Percentiles rank a stretch among this genome's conserved stretches.
phyloP scores from a whole-genome alignment of 805 yeast species.

The Suhomyces xylopsoci region DNA sequence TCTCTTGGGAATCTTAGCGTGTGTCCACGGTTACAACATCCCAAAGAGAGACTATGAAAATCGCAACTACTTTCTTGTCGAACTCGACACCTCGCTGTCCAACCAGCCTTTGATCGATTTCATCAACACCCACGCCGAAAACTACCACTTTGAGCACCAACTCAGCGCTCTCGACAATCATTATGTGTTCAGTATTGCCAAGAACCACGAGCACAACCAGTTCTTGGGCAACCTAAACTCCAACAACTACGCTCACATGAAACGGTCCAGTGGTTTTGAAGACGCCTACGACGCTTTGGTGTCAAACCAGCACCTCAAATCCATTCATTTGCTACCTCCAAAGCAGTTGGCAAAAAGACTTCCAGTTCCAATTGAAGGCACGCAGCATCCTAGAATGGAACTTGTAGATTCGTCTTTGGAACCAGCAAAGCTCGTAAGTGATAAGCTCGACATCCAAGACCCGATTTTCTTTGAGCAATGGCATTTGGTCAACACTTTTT shows the following conservation, averaged over 20 bases:
- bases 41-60: conserved; percentile 44
- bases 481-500: conserved; percentile 78
- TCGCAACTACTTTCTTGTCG: conserved; percentile 63
- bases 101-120: conserved; percentile 34
- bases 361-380: conserved; percentile 45
- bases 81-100: conserved; percentile 35
- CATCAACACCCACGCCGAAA: conserved; percentile 30
- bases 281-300: conserved; percentile 23
- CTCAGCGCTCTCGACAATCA: conserved; percentile 60
- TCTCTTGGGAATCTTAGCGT: not conserved
- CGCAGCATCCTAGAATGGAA: not conserved
- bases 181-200: conserved; percentile 60
- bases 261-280: conserved; percentile 27
- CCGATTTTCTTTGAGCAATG: conserved; percentile 85
- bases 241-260: conserved; percentile 23
- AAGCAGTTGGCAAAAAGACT: conserved; percentile 52
- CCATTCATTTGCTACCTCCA: conserved; percentile 56
- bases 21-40: conserved; percentile 2
- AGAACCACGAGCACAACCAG: conserved; percentile 31
- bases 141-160: conserved; percentile 55
- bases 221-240: conserved; percentile 36
- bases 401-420: conserved; percentile 51
- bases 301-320: conserved; percentile 31
- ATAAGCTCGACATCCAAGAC: conserved; percentile 64
- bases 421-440: conserved; percentile 45